Evolutionary conservation across 768 basidiomycete genomes (phyloP), one percentile per base, ranked within the genome.

Genomic region (Termitomyces sp.): DNA sequence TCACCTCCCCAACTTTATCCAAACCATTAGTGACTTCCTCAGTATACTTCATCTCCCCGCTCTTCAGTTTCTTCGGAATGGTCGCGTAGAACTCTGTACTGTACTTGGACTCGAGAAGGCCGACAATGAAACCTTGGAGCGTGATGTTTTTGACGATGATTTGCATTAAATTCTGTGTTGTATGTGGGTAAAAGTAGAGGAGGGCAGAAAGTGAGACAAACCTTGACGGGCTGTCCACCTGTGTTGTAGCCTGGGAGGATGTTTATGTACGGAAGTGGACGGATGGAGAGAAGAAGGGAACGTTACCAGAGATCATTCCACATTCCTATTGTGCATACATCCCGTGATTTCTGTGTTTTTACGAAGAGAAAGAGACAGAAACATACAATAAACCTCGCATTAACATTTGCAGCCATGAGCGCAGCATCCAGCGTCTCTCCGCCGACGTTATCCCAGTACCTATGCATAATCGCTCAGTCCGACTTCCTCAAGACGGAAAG

Each of bases 391-490:
- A 87, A 81, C 10, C 82, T 66, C 0, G 82, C 81, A 21, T 73
- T 59, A 0, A 61, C 49, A 0, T 72, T 75, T 1, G 84, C 74
- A 40, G 72, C 74, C 1, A 73, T 69, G 4, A 88, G 64, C 1
- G 82, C 85, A 16, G 76, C 73, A 8, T 88, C 85, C 5, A 88
- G 71, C 0, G 73, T 78, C 52, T 81, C 77, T 2, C 85, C 84
- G 10, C 83, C 84, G 11, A 86, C 84, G 42, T 81, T 78, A 58
- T 84, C 81, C 78, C 79, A 82, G 61, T 73, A 37, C 35, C 35
- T 37, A 17, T 7, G 12, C 14, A 17, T 37, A 6, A 37, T 37
- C 4, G 5, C 35, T 37, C 35, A 37, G 16, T 37, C 35, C 5
- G 5, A 37, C 14, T 2, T 37, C 16, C 6, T 5, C 5, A 16